Evolutionary conservation across 805 yeast species (phyloP).

Genomic region (Hanseniaspora osmophila): DNA sequence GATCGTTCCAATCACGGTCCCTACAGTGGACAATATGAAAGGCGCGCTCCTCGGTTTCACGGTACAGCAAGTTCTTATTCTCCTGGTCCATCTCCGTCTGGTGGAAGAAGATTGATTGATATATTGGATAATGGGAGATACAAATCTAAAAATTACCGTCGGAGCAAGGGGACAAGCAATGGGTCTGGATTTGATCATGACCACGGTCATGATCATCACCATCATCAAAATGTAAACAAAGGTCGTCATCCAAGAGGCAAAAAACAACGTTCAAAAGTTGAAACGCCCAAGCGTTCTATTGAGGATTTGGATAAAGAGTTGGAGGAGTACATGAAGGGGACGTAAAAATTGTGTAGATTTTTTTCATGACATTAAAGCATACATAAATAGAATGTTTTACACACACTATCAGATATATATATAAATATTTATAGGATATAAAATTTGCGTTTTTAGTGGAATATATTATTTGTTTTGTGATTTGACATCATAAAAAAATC

Average conservation of each 20-base stretch:
- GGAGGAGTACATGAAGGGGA: slow-evolving; percentile 19
- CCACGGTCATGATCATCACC: not conserved
- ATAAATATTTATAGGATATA: too few species aligned
- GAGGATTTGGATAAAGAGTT: slow-evolving; percentile 21
- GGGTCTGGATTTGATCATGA: not conserved
- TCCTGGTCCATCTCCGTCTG: too few species aligned
- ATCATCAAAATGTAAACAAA: not conserved
- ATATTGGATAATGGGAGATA: slow-evolving; percentile 1
- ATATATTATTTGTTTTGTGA: too few species aligned
- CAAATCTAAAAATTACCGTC: not conserved
- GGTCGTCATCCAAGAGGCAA: not conserved
- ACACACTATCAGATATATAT: too few species aligned
- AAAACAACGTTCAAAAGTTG: not conserved
- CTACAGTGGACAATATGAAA: too few species aligned
- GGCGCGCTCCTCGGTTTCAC: too few species aligned
- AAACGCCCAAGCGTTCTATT: slow-evolving; percentile 8
- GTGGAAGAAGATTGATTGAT: slow-evolving; percentile 1
- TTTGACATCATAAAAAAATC: too few species aligned
- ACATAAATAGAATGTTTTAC: too few species aligned
- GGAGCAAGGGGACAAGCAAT: not conserved
- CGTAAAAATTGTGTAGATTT: not conserved
- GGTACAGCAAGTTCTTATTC: too few species aligned
- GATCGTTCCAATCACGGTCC: too few species aligned
- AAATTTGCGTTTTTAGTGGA: too few species aligned
- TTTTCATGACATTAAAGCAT: too few species aligned